Evolutionary conservation across 306 rosid genomes (phyloP), one percentile per base, ranked within the genome.

Genomic region (Quercus parvula): DNA sequence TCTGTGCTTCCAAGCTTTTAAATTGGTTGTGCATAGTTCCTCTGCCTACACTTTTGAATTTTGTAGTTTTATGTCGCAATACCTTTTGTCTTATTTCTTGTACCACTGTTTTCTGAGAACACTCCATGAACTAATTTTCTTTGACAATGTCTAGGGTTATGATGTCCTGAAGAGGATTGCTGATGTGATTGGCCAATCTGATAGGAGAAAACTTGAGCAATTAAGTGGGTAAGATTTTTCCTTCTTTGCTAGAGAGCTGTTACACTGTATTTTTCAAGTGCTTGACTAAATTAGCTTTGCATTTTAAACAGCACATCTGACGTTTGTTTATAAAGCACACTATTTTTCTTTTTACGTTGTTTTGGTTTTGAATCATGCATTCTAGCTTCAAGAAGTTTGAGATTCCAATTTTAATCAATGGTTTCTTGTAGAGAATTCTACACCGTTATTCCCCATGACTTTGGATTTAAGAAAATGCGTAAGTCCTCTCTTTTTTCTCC

Each of bases 401-500:
- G 78, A 56, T 64, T 7, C 72, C 33, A 80, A 67, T 71, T 56
- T 78, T 85, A 3, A 70, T 72, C 5, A 58, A 71, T 88, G 70
- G 41, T 78, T 79, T 83, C 76, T 68, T 86, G 91, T 93, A 96
- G 99, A 88, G 97, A 96, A 82, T 93, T 96, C 89, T 96, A 93
- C 82, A 91, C 97, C 19, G 89, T 93, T 82, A 93, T 96, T 87
- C 99, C 98, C 78, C 99, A 96, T 77, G 98, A 96, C 79, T 93
- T 91, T 71, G 96, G 99, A 81, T 96, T 93, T 82, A 91, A 85
- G 75, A 93, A 96, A 81, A 93, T 93, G 98, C 56, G 98, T 91
- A 86, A 75, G 96, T 82, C 72, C 31, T 86, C 87, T 79, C 79
- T 28, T 46, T 74, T 33, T 69, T 70, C 70, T 62, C 20, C 63